A percentile compares a stretch with the other conserved stretches of the same genome.
phyloP scores from a whole-genome alignment of 768 basidiomycete species.

The Tricholoma bakamatsutake region DNA sequence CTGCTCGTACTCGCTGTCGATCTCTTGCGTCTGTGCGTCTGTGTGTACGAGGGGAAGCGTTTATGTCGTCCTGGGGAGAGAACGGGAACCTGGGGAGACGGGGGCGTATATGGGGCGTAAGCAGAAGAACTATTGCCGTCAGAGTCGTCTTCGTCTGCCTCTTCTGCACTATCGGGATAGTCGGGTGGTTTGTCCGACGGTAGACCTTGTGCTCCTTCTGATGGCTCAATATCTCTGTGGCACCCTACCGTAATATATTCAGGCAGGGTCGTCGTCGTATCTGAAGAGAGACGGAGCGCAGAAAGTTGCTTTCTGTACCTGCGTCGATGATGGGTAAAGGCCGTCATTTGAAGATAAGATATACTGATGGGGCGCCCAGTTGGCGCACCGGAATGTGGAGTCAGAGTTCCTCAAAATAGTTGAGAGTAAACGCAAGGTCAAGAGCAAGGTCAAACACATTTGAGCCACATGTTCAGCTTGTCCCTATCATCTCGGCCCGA shows the following conservation, averaged over 20 bases:
- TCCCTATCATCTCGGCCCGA: too few relatives aligned
- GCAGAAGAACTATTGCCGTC: slow-evolving; percentile 22
- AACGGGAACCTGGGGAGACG: slow-evolving; percentile 22
- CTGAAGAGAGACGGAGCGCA: slow-evolving; percentile 53
- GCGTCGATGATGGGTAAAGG: slow-evolving; percentile 3
- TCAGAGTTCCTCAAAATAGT: slow-evolving; percentile 3
- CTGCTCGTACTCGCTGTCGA: slow-evolving; percentile 24
- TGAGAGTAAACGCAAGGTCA: too few relatives aligned
- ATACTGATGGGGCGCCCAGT: slow-evolving; percentile 5
- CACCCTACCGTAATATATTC: slow-evolving; percentile 40
- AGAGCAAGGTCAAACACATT: too few relatives aligned
- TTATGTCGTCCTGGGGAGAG: slow-evolving; percentile 30
- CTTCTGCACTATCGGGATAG: slow-evolving; percentile 73
- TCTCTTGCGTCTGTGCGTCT: slow-evolving; percentile 23
- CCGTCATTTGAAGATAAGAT: background rate
- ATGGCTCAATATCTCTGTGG: slow-evolving; percentile 12
- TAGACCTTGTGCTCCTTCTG: slow-evolving; percentile 5
- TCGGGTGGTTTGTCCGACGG: slow-evolving; percentile 64
- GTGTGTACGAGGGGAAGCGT: slow-evolving; percentile 18
- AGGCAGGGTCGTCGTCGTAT: slow-evolving; percentile 60
- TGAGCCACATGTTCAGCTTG: too few relatives aligned
- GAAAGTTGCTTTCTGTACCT: slow-evolving; percentile 47
- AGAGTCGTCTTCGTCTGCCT: slow-evolving; percentile 65
- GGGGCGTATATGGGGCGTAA: slow-evolving; percentile 22
- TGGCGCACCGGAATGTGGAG: slow-evolving; percentile 16